These are phyloP conservation scores for Camelina hispida DNA, from an alignment of 345 rosid species.

Conservation along the genomic window DNA sequence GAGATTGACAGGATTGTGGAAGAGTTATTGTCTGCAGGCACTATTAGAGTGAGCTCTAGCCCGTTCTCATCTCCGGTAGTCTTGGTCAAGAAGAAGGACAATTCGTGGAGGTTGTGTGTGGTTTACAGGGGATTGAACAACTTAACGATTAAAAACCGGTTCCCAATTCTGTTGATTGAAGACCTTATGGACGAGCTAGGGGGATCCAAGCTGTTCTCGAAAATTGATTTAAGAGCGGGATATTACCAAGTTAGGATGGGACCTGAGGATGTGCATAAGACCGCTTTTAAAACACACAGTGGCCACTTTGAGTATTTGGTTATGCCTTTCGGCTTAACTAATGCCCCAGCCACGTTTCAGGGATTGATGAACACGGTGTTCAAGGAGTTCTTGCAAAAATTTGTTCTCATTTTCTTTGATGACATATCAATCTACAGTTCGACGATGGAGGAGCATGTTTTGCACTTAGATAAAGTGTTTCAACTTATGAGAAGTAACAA, in stretches of 20 bases:
- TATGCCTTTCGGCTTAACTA: not conserved
- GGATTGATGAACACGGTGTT: not conserved
- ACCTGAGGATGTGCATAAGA: not conserved
- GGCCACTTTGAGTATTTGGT: not conserved
- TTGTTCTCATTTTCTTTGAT: not conserved
- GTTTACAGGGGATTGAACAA: no score
- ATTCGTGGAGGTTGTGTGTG: no score
- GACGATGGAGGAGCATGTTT: no score
- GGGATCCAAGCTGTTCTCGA: not conserved
- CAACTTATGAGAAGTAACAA: no score
- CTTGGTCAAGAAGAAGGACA: no score
- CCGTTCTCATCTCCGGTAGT: no score
- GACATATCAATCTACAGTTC: not conserved
- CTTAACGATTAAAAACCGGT: no score
- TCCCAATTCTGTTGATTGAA: no score
- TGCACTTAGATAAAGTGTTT: no score
- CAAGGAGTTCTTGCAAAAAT: fast-evolving
- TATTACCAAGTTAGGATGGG: not conserved
- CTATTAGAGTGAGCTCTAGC: no score
- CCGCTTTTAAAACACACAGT: not conserved
- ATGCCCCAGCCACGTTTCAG: not conserved
- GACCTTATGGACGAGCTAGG: not conserved
- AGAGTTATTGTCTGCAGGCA: no score
- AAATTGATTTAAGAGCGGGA: not conserved
- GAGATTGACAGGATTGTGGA: no score